Conservation (phyloP, 352 stramenopile genomes). For the Paralagenidium karlingii region DNA sequence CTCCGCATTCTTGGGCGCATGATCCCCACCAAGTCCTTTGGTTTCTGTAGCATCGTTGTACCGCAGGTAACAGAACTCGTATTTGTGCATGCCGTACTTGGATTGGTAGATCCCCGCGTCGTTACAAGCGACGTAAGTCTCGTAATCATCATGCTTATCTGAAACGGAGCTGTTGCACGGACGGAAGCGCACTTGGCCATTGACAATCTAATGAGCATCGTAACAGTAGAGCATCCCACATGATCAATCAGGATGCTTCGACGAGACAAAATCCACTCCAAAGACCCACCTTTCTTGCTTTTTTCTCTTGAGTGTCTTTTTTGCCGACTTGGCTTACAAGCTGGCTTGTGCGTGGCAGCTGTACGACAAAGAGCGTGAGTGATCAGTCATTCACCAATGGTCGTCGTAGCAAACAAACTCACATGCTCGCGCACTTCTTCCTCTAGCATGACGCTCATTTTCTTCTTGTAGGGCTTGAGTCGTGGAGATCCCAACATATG, state of each 20-base stretch:
- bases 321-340: no score
- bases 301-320: no score
- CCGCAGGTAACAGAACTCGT: conserved; percentile 44
- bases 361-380: no score
- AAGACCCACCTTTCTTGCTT: conserved; percentile 19
- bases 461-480: conserved; percentile 36
- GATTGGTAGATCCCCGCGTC: conserved; percentile 40
- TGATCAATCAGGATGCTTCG: no score
- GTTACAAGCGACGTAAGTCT: conserved; percentile 38
- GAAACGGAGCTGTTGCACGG: conserved; percentile 22
- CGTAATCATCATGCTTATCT: conserved; percentile 9
- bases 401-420: no score
- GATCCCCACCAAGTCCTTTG: conserved; percentile 11
- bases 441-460: conserved; percentile 29
- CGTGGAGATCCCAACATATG: conserved; percentile 18
- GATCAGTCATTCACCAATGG: no score
- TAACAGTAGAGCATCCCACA: no score
- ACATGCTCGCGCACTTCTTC: conserved; percentile 19
- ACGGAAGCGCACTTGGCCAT: conserved; percentile 34
- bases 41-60: conserved; percentile 17
- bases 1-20: conserved; percentile 9
- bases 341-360: conserved; percentile 10
- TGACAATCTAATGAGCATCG: conserved; percentile 31
- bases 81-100: conserved; percentile 44
- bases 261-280: no score